A percentile compares a stretch with the other conserved stretches of the same genome.
Evolutionary conservation across 768 basidiomycete genomes (phyloP).

Genomic region (Ramaria rubella): DNA sequence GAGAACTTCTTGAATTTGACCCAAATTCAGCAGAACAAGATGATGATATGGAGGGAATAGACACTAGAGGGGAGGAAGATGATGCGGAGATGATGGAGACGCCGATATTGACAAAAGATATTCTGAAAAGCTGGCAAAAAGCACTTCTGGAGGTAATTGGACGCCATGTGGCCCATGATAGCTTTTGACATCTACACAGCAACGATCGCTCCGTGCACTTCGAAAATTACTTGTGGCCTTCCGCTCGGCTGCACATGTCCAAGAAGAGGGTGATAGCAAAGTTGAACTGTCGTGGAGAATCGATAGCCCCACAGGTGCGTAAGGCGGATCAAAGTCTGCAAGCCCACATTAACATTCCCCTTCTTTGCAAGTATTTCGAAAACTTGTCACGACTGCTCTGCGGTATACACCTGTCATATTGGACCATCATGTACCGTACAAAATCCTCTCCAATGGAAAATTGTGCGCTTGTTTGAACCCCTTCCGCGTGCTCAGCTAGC

Average conservation of each 20-base stretch:
- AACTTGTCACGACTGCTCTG: slow-evolving; percentile 79
- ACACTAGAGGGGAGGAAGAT: slow-evolving; percentile 35
- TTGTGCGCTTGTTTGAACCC: slow-evolving; percentile 48
- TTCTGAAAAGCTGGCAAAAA: slow-evolving; percentile 82
- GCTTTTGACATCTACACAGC: slow-evolving; percentile 36
- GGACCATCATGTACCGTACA: slow-evolving; percentile 82
- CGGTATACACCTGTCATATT: slow-evolving; percentile 89
- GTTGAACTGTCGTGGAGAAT: slow-evolving; percentile 72
- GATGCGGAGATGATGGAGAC: slow-evolving; percentile 27
- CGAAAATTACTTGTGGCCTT: slow-evolving; percentile 85
- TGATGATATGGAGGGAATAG: slow-evolving; percentile 41
- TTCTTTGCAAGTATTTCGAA: slow-evolving; percentile 66
- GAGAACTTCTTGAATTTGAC: slow-evolving; percentile 80
- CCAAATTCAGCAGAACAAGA: slow-evolving; percentile 33
- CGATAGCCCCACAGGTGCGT: slow-evolving; percentile 66
- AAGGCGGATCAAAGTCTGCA: background rate
- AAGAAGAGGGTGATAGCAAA: slow-evolving; percentile 67
- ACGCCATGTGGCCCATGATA: slow-evolving; percentile 2
- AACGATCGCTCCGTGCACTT: slow-evolving; percentile 77
- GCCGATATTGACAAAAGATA: slow-evolving; percentile 59
- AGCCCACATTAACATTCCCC: background rate
- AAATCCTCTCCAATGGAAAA: slow-evolving; percentile 73
- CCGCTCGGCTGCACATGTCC: slow-evolving; percentile 83
- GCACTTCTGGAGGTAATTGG: slow-evolving; percentile 68
- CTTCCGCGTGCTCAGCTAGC: slow-evolving; percentile 8